These are phyloP conservation scores for Saturnispora serradocipensis DNA, from an alignment of 805 yeast species.

Conservation along the genomic window DNA sequence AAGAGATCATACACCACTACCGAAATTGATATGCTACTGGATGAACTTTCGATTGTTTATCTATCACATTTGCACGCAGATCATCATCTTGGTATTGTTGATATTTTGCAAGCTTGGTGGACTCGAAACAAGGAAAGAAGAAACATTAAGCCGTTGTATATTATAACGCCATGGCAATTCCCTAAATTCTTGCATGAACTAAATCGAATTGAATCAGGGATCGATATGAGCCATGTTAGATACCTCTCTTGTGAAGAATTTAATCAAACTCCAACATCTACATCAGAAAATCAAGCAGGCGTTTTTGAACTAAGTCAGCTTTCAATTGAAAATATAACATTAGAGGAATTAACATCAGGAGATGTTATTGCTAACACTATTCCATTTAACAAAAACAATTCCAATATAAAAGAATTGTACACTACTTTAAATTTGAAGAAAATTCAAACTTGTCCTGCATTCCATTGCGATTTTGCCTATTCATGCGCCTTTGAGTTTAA, in stretches of 20 bases:
- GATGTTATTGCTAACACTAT: constrained; percentile 2
- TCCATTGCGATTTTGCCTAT: constrained; percentile 80
- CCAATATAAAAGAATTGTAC: constrained; percentile 24
- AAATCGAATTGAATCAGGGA: constrained; percentile 22
- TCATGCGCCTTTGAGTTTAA: constrained; percentile 47
- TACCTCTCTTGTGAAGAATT: constrained; percentile 28
- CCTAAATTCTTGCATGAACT: constrained; percentile 62
- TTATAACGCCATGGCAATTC: constrained; percentile 72
- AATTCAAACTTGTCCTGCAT: constrained; percentile 62
- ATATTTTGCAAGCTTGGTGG: constrained; percentile 63
- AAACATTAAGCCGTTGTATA: constrained; percentile 32
- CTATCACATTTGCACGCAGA: constrained; percentile 95
- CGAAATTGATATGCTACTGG: constrained; percentile 34
- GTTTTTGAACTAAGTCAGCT: constrained; percentile 18
- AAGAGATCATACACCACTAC: constrained; percentile 49
- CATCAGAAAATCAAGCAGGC: constrained; percentile 7
- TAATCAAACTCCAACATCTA: constrained; percentile 8
- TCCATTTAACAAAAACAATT: constrained; percentile 4
- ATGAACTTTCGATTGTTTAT: constrained; percentile 56
- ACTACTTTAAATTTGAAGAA: constrained; percentile 33
- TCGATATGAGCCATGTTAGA: constrained; percentile 14
- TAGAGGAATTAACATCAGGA: constrained; percentile 3
- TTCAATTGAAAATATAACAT: constrained; percentile 2
- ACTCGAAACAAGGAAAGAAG: constrained; percentile 26
- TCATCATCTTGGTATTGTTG: constrained; percentile 80